Evolutionary conservation across 2,329 filamentous ascomycete genomes (phyloP).

Genomic region (Fusarium hainanense): DNA sequence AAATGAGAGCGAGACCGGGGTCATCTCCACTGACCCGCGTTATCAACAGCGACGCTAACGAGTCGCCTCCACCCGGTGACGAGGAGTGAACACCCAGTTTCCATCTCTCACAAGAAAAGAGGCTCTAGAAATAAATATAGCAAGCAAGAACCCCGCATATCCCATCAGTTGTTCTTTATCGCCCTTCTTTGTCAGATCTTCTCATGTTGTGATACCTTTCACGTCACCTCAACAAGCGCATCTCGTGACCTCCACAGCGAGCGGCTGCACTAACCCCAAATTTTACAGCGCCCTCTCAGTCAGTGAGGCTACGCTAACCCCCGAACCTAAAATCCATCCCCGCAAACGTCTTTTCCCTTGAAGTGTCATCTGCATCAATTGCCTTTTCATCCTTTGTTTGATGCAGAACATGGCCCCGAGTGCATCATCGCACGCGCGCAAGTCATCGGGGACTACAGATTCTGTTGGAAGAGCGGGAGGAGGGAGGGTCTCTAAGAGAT

Average conservation of each 20-base stretch:
- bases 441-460: slow-evolving; percentile 27
- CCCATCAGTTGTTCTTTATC: neutral
- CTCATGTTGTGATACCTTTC: neutral
- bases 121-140: neutral
- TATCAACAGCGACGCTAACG: slow-evolving; percentile 9
- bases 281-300: neutral
- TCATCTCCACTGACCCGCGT: neutral
- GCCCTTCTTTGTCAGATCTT: neutral
- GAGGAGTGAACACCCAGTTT: neutral
- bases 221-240: neutral
- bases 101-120: neutral
- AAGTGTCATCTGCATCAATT: neutral
- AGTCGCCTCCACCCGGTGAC: neutral
- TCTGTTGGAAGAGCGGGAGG: slow-evolving; percentile 16
- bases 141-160: neutral
- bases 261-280: slow-evolving; percentile 13
- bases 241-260: slow-evolving; percentile 7
- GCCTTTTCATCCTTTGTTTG: neutral
- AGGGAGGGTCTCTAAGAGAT: slow-evolving; percentile 43
- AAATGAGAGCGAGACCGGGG: neutral
- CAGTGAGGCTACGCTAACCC: slow-evolving; percentile 9
- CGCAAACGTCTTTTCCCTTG: neutral
- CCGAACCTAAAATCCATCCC: neutral
- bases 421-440: slow-evolving; percentile 32
- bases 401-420: slow-evolving; percentile 31